Percentiles rank a stretch among this genome's conserved stretches.
These are phyloP conservation scores for Talaromyces nanjingensis DNA, from an alignment of 495 filamentous ascomycete species.

Conservation along the genomic window DNA sequence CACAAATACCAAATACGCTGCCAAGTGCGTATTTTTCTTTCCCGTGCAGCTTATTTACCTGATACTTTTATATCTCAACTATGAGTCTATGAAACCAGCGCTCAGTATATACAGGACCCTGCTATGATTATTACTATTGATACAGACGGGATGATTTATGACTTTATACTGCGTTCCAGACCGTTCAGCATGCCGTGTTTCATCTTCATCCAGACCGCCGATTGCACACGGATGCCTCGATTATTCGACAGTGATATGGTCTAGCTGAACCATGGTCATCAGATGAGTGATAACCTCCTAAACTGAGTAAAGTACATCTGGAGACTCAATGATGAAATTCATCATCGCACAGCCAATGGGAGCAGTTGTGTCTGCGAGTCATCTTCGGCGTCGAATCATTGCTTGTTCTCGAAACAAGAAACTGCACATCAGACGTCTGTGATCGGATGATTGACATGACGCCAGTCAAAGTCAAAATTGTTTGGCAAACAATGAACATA, in stretches of 20 bases:
- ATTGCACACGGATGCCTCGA: not conserved
- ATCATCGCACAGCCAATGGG: not conserved
- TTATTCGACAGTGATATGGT: not conserved
- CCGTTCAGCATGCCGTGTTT: not conserved
- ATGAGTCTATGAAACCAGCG: not conserved
- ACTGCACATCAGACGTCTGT: not conserved
- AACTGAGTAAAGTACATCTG: not conserved
- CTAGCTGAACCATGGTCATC: not conserved
- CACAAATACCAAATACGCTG: not conserved
- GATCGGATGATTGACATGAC: not conserved
- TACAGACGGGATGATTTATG: not conserved
- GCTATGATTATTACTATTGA: not conserved
- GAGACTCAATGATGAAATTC: not conserved
- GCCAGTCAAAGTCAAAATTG: not conserved
- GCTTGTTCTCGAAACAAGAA: not conserved
- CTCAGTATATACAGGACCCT: not conserved
- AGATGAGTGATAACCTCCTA: not conserved
- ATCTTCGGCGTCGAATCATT: not conserved
- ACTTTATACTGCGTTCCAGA: not conserved
- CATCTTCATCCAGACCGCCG: not conserved
- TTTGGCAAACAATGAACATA: not conserved
- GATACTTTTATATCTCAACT: not conserved
- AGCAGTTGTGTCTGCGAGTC: not conserved
- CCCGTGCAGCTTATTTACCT: not conserved
- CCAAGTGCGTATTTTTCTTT: not conserved